Evolutionary conservation across 345 rosid species (phyloP), one percentile per base, ranked within the genome.

Genomic region (Reutealis trisperma): DNA sequence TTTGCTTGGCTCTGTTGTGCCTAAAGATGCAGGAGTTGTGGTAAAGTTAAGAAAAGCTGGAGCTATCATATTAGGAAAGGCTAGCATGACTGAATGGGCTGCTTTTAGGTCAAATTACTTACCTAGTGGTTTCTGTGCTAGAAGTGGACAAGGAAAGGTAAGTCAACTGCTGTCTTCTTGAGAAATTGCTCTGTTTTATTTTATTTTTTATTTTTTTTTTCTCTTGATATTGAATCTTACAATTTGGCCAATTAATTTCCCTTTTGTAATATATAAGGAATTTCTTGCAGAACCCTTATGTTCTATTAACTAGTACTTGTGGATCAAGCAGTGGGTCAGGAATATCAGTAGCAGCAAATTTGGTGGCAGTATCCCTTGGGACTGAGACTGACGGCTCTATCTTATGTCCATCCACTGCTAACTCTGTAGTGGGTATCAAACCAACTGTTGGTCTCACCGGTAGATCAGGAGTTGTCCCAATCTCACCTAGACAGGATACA

Each of bases 241-340:
- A 34, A 34, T 34, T 34, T 34, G 37, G 37, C 37, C 37, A 34
- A 2, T 34, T 34, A 5, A 34, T 34, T 34, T 34, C 37, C 3
- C 0, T 34, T 34, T 34, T 34, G 37, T 34, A 34, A 34, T 1
- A 34, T 1, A 1, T 34, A 34, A 34, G 3, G 37, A 1, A 34
- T 34, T 34, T 34, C 37, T 21, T 6, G 65, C 64, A 72, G 64
- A 72, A 72, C 13, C 63, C 64, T 19, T 41, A n/a, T 72, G 65
- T 22, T 72, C 21, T 86, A 42, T 83, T 90, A 10, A 94, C 85
- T 8, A 66, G 41, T 83, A 88, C 97, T 0, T 84, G 87, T 49
- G 96, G 94, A 21, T 92, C 94, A 69, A 92, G 94, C 68, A 92
- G 92, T 70, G 97, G 89, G 47, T 83, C 98, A 30, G 94, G 87